These are phyloP conservation scores for Monosporozyma aquatica DNA, from an alignment of 805 yeast genomes.

Conservation along the genomic window DNA sequence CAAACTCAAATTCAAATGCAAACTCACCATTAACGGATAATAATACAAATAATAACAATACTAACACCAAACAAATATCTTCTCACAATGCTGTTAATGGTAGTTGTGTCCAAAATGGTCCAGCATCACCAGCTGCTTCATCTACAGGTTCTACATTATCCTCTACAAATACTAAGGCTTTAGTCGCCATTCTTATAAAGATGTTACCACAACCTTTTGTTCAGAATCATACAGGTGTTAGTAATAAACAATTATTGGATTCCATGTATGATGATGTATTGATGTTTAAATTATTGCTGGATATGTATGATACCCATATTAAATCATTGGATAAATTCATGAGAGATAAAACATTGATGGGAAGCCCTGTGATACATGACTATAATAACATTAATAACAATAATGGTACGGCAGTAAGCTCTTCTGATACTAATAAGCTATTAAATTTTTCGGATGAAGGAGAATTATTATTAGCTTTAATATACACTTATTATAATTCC, in stretches of 20 bases:
- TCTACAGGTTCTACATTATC: conserved; percentile 1
- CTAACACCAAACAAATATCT: not conserved
- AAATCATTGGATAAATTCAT: conserved; percentile 14
- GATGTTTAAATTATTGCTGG: conserved; percentile 18
- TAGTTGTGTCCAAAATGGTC: not conserved
- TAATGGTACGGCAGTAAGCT: not conserved
- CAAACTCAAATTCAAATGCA: conserved; percentile 10
- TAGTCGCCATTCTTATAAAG: conserved; percentile 12
- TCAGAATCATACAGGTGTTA: conserved; percentile 13
- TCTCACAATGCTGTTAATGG: not conserved
- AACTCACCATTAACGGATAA: not conserved
- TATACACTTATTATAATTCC: conserved; percentile 19
- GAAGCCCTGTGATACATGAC: not conserved
- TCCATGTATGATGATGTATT: conserved; percentile 14
- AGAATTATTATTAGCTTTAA: conserved; percentile 18
- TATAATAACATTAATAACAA: not conserved
- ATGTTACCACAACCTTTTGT: conserved; percentile 21
- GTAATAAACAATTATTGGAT: conserved; percentile 9
- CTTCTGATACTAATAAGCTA: conserved; percentile 9
- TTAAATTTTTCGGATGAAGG: conserved; percentile 16
- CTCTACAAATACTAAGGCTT: conserved; percentile 3
- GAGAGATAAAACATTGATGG: conserved; percentile 6
- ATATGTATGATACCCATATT: conserved; percentile 16
- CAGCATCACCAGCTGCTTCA: not conserved
- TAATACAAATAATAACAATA: not conserved